phyloP scores from a whole-genome alignment of 805 yeast genomes.

The Monosporozyma yasuniensis region DNA sequence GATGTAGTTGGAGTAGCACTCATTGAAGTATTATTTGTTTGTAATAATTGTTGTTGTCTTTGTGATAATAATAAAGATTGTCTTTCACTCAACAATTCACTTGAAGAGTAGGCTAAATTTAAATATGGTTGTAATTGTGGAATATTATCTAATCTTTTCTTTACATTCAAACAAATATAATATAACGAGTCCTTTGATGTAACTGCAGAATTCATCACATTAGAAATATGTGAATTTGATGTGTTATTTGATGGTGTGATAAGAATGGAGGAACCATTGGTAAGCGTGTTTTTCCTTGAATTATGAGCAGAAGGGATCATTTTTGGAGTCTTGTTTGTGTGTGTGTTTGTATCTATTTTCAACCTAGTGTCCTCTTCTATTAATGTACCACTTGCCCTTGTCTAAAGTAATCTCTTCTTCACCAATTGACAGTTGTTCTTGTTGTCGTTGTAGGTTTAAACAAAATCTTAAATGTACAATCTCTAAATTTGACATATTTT shows the following conservation, averaged over 20 bases:
- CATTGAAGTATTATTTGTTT: slow-evolving; percentile 6
- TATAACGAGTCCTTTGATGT: slow-evolving; percentile 59
- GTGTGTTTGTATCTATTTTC: too few relatives aligned
- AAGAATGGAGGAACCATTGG: not conserved
- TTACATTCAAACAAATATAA: slow-evolving; percentile 52
- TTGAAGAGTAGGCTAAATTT: slow-evolving; percentile 51
- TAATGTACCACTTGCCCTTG: too few relatives aligned
- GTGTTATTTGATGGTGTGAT: not conserved
- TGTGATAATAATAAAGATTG: slow-evolving; percentile 49
- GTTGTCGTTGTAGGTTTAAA: too few relatives aligned
- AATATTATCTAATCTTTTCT: slow-evolving; percentile 45
- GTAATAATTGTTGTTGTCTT: slow-evolving; percentile 27
- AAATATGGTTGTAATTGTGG: slow-evolving; percentile 64
- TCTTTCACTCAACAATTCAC: slow-evolving; percentile 63
- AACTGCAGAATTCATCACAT: slow-evolving; percentile 57
- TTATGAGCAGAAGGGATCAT: not conserved
- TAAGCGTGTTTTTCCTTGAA: not conserved
- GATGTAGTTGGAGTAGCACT: slow-evolving; percentile 9
- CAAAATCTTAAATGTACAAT: too few relatives aligned
- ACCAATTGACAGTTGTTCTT: too few relatives aligned
- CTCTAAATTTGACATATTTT: too few relatives aligned
- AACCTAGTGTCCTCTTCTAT: too few relatives aligned
- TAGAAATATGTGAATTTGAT: slow-evolving; percentile 2
- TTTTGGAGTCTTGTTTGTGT: not conserved
- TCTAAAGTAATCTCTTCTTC: too few relatives aligned